These are phyloP conservation scores for Cercospora beticola DNA, from an alignment of 2,329 filamentous ascomycete genomes.

Conservation along the genomic window DNA sequence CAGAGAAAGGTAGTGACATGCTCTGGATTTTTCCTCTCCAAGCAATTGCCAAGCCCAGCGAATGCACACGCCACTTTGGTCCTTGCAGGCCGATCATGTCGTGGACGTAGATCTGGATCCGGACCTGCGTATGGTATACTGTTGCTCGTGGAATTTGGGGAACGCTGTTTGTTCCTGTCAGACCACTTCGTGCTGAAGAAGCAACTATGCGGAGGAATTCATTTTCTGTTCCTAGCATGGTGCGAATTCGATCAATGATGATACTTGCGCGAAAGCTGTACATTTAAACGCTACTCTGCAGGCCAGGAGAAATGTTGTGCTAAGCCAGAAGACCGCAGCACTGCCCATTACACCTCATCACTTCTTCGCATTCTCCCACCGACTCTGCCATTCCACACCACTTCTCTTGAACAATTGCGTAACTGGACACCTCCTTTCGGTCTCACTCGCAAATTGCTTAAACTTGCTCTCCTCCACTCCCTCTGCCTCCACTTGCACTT, in stretches of 20 bases:
- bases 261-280: not conserved
- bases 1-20: not conserved
- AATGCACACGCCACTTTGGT: not conserved
- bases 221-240: too few relatives aligned
- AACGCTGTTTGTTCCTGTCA: not conserved
- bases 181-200: too few relatives aligned
- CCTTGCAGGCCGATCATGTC: not conserved
- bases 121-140: too few relatives aligned
- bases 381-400: conserved; percentile 12
- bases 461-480: conserved; percentile 10
- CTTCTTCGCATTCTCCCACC: conserved; percentile 3
- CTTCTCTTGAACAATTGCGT: conserved; percentile 16
- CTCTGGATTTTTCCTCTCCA: not conserved
- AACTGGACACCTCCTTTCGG: conserved; percentile 17
- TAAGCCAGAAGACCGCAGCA: not conserved
- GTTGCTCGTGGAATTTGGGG: too few relatives aligned
- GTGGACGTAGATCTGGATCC: too few relatives aligned
- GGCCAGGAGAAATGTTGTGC: not conserved
- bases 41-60: not conserved
- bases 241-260: not conserved
- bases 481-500: conserved; percentile 9
- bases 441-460: conserved; percentile 19
- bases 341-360: not conserved
- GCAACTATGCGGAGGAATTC: too few relatives aligned
- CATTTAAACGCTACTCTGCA: not conserved